Evolutionary conservation across 192 early-diverging fungal genomes (phyloP).

Genomic region (Backusella macrospora): DNA sequence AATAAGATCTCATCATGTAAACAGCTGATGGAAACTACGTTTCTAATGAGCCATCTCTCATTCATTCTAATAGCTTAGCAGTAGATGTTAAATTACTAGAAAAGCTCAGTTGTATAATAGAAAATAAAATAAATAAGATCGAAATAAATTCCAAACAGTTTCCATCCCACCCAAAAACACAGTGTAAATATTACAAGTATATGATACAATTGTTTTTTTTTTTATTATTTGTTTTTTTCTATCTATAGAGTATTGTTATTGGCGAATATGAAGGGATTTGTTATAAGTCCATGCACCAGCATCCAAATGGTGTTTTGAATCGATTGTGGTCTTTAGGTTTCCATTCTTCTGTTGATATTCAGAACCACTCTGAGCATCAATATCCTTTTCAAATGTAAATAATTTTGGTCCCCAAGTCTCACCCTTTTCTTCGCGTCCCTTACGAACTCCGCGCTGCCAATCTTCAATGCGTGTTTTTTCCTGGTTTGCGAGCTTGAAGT

Average conservation of each 20-base stretch:
- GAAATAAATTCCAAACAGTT: no score
- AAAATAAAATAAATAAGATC: no score
- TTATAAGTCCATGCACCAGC: conserved; percentile 38
- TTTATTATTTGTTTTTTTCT: conserved; percentile 7
- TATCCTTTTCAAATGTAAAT: conserved; percentile 36
- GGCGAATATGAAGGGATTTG: conserved; percentile 34
- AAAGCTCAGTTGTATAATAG: no score
- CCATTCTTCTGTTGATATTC: conserved; percentile 20
- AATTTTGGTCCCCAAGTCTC: conserved; percentile 42
- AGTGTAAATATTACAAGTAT: neutral
- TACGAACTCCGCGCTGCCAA: conserved; percentile 64
- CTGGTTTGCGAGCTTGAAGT: conserved; percentile 65
- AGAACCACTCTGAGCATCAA: neutral
- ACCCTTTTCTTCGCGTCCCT: conserved; percentile 56
- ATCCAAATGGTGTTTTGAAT: conserved; percentile 31
- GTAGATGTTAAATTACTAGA: no score
- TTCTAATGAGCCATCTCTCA: no score
- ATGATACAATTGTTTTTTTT: neutral
- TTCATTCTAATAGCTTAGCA: no score
- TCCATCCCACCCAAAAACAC: neutral
- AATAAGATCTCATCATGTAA: no score
- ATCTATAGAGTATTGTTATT: conserved; percentile 1
- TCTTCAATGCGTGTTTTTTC: conserved; percentile 74
- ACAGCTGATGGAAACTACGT: no score
- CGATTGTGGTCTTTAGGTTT: conserved; percentile 11